phyloP scores from a whole-genome alignment of 257 asterid species.

The Solanum raphanifolium region DNA sequence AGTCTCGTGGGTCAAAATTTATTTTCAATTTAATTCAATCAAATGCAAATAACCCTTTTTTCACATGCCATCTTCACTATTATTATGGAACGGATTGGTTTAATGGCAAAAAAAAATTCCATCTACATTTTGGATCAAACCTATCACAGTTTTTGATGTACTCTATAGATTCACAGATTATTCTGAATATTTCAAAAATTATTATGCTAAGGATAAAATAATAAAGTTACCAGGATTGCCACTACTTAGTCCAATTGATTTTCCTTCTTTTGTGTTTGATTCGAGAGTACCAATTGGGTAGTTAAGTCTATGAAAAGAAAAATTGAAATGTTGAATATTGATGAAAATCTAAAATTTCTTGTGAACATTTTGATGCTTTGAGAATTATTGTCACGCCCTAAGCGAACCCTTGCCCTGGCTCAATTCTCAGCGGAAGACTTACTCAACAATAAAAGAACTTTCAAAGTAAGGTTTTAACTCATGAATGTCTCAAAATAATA shows the following conservation, averaged over 20 bases:
- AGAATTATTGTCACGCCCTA: not conserved
- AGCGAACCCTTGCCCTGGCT: too few relatives aligned
- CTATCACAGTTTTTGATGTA: constrained; percentile 2
- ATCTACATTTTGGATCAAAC: constrained; percentile 1
- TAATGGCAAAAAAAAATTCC: not conserved
- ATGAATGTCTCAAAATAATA: too few relatives aligned
- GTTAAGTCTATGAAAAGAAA: not conserved
- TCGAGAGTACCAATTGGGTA: not conserved
- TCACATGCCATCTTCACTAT: not conserved
- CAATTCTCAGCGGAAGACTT: too few relatives aligned
- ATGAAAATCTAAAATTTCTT: not conserved
- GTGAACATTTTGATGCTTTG: constrained; percentile 4
- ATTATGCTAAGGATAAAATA: not conserved
- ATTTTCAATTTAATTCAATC: not conserved
- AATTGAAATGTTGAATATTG: not conserved
- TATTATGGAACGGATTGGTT: not conserved
- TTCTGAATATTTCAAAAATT: not conserved
- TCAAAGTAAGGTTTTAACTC: too few relatives aligned
- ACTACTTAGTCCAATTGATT: not conserved
- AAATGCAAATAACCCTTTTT: not conserved
- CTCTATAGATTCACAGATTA: not conserved
- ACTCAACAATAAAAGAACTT: too few relatives aligned
- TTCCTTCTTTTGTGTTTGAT: constrained; percentile 1
- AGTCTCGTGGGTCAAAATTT: not conserved
- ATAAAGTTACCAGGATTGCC: not conserved